These are phyloP conservation scores for Hericium coralloides DNA, from an alignment of 768 basidiomycete genomes.

Conservation along the genomic window DNA sequence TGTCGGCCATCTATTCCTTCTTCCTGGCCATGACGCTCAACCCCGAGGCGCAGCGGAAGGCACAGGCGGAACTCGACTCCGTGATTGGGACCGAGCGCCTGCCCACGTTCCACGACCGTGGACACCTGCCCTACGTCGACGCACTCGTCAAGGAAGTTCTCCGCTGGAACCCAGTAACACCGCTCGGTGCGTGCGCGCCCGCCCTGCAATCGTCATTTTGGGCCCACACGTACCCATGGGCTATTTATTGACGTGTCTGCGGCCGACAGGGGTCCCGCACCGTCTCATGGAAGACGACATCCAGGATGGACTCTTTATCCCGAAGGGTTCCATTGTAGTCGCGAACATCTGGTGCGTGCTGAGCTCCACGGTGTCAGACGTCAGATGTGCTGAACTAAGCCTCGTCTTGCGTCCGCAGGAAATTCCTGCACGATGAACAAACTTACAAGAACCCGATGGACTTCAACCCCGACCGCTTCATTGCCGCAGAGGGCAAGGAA, in stretches of 20 bases:
- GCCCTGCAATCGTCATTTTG: background rate
- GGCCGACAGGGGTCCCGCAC: constrained; percentile 12
- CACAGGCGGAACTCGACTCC: constrained; percentile 21
- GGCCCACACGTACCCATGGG: background rate
- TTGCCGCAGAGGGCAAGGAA: background rate
- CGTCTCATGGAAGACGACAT: constrained; percentile 22
- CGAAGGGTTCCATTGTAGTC: constrained; percentile 21
- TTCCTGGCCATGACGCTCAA: constrained; percentile 23
- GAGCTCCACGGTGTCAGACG: too few species aligned
- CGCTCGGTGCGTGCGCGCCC: constrained; percentile 7
- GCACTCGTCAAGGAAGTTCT: constrained; percentile 19
- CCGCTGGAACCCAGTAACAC: constrained; percentile 16
- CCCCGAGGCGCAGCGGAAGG: constrained; percentile 18
- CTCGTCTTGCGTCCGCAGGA: background rate
- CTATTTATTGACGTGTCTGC: background rate
- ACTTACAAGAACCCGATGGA: background rate
- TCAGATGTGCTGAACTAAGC: too few species aligned
- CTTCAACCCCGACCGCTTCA: constrained; percentile 1
- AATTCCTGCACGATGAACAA: background rate
- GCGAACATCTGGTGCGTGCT: constrained; percentile 16
- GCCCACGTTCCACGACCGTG: constrained; percentile 17
- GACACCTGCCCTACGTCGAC: constrained; percentile 17
- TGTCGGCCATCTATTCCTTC: constrained; percentile 18
- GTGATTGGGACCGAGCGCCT: constrained; percentile 20
- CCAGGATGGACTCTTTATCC: constrained; percentile 26